phyloP scores from a whole-genome alignment of 192 early-diverging fungal genomes.

The Coemansia sp. region DNA sequence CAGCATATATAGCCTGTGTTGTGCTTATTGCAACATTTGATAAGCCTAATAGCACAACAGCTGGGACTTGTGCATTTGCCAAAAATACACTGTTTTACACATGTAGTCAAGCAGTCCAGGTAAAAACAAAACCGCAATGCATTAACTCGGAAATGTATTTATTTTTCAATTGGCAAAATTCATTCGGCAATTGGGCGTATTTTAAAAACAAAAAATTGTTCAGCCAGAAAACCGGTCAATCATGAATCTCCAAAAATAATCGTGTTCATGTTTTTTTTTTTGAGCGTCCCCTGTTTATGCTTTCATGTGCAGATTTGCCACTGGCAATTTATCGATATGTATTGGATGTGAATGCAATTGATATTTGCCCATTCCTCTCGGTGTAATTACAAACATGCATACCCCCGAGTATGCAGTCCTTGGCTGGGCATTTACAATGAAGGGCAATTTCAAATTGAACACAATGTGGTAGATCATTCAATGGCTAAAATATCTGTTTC shows the following conservation, averaged over 20 bases:
- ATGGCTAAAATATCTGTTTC: too few species aligned
- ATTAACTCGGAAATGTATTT: conserved; percentile 4
- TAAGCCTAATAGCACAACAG: too few species aligned
- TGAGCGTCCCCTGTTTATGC: too few species aligned
- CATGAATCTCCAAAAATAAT: background rate
- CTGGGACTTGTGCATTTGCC: too few species aligned
- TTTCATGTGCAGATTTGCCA: too few species aligned
- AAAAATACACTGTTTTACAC: too few species aligned
- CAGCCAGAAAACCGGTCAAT: background rate
- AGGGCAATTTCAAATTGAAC: too few species aligned
- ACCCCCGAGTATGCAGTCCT: conserved; percentile 1
- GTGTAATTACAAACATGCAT: conserved; percentile 6
- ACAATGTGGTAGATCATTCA: too few species aligned
- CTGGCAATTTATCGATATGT: background rate
- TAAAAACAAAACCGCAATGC: background rate
- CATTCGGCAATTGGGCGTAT: background rate
- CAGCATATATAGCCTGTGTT: too few species aligned
- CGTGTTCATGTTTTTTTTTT: background rate
- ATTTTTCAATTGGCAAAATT: conserved; percentile 5
- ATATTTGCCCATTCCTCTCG: background rate
- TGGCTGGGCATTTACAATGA: background rate
- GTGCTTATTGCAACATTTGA: too few species aligned
- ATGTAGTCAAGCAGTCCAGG: background rate
- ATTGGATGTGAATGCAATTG: background rate
- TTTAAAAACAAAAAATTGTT: background rate